Evolutionary conservation across 768 basidiomycete genomes (phyloP).

Genomic region (Coprinopsis sp.): DNA sequence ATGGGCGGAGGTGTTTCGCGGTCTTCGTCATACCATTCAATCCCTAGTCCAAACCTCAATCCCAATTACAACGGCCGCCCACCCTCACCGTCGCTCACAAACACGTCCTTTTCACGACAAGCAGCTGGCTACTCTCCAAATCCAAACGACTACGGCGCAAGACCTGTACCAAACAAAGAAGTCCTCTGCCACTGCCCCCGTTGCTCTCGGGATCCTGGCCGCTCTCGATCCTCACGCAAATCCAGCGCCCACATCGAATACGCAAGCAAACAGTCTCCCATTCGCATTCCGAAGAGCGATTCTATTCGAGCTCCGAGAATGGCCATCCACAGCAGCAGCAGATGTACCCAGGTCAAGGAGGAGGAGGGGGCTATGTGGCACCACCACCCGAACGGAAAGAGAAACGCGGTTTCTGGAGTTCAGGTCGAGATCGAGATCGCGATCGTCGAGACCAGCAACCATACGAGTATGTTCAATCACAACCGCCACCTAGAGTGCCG

Average conservation of each 20-base stretch:
- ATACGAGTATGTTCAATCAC: neutral
- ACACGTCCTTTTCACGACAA: neutral
- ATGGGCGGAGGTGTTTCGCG: too few relatives aligned
- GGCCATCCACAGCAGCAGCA: slow-evolving; percentile 24
- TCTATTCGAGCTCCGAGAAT: slow-evolving; percentile 24
- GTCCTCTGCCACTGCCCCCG: slow-evolving; percentile 24
- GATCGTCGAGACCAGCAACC: slow-evolving; percentile 27
- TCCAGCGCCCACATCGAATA: neutral
- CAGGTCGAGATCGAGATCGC: slow-evolving; percentile 35
- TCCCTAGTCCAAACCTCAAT: neutral
- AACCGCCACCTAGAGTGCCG: neutral
- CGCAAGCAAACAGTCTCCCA: slow-evolving; percentile 1
- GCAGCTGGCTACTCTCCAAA: neutral
- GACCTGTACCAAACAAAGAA: slow-evolving; percentile 18
- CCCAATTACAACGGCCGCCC: slow-evolving; percentile 1
- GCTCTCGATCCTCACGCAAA: slow-evolving; percentile 53
- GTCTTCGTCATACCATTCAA: slow-evolving; percentile 12
- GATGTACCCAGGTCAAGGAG: slow-evolving; percentile 8
- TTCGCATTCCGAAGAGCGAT: slow-evolving; percentile 23
- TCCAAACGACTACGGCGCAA: neutral
- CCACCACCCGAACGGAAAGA: too few relatives aligned
- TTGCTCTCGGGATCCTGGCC: slow-evolving; percentile 52
- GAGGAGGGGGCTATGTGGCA: slow-evolving; percentile 36
- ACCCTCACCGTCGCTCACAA: slow-evolving; percentile 12
- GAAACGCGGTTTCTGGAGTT: slow-evolving; percentile 53